A percentile compares a stretch with the other conserved stretches of the same genome.
Conservation (phyloP, 2,329 filamentous ascomycete species). For the Waltergamsia citrina region DNA sequence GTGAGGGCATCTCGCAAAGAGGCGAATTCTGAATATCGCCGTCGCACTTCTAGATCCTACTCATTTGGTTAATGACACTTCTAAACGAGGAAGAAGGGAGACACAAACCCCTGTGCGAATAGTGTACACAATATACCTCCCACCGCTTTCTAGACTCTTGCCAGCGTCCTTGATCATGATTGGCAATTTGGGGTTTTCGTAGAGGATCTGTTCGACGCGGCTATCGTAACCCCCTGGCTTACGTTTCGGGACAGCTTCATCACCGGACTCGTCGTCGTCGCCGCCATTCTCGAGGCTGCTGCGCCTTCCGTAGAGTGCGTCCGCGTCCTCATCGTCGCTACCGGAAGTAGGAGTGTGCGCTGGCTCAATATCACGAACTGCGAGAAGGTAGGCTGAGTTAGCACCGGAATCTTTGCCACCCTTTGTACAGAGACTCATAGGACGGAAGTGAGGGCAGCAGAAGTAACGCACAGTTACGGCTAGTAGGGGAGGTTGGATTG, state of each 20-base stretch:
- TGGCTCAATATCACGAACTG: constrained; percentile 1
- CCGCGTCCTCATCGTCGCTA: constrained; percentile 54
- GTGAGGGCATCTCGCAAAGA: constrained; percentile 83
- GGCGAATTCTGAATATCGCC: constrained; percentile 93
- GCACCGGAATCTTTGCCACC: not conserved
- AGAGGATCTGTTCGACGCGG: constrained; percentile 93
- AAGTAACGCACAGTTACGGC: constrained; percentile 44
- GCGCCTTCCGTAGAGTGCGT: constrained; percentile 17
- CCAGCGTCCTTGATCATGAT: constrained; percentile 92
- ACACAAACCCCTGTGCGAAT: constrained; percentile 81
- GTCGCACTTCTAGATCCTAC: constrained; percentile 88
- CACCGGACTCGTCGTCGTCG: constrained; percentile 35
- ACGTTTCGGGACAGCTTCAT: constrained; percentile 39
- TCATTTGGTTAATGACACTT: too few relatives aligned
- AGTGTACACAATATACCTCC: constrained; percentile 93
- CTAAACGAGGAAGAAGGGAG: too few relatives aligned
- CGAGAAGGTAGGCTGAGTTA: too few relatives aligned
- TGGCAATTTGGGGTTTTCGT: constrained; percentile 83
- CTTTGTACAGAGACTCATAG: too few relatives aligned
- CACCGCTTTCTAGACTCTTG: constrained; percentile 87
- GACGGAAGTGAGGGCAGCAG: too few relatives aligned
- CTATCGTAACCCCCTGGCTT: constrained; percentile 90
- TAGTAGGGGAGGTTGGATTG: constrained; percentile 53
- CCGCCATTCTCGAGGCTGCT: constrained; percentile 19
- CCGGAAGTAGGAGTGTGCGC: constrained; percentile 55